Conservation (phyloP, 176 grass and related monocot species). For the Avena sativa region DNA sequence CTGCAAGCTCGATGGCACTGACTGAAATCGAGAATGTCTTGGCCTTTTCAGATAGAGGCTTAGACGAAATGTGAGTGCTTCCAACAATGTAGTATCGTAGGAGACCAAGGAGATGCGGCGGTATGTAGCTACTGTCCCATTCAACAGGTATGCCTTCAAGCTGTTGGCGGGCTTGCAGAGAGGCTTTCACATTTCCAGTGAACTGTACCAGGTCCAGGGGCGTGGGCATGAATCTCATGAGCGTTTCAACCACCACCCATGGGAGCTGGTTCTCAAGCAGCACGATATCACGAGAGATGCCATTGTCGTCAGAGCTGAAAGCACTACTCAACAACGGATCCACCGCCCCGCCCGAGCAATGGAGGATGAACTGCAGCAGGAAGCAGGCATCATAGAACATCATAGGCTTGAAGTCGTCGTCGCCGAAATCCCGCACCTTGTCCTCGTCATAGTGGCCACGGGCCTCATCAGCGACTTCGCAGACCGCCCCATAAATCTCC, state of each 20-base stretch:
- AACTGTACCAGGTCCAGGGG: background rate
- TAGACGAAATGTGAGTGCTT: background rate
- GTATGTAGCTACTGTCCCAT: conserved; percentile 1
- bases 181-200: background rate
- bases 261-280: conserved; percentile 30
- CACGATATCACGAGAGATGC: background rate
- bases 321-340: background rate
- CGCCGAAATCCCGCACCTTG: background rate
- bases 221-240: background rate
- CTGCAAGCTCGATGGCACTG: background rate
- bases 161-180: background rate
- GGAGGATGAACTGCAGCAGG: conserved; percentile 8
- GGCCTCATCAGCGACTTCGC: background rate
- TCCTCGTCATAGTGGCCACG: background rate
- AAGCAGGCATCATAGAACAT: conserved; percentile 12
- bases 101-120: background rate
- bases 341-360: background rate
- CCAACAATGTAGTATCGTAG: conserved; percentile 12
- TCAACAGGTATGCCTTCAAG: background rate
- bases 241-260: conserved; percentile 9
- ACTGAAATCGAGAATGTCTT: background rate
- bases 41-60: background rate
- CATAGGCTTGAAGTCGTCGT: background rate
- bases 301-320: background rate
- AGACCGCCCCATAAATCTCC: conserved; percentile 13